These are phyloP conservation scores for Tetracladium marchalianum DNA, from an alignment of 495 filamentous ascomycete genomes.

Conservation along the genomic window DNA sequence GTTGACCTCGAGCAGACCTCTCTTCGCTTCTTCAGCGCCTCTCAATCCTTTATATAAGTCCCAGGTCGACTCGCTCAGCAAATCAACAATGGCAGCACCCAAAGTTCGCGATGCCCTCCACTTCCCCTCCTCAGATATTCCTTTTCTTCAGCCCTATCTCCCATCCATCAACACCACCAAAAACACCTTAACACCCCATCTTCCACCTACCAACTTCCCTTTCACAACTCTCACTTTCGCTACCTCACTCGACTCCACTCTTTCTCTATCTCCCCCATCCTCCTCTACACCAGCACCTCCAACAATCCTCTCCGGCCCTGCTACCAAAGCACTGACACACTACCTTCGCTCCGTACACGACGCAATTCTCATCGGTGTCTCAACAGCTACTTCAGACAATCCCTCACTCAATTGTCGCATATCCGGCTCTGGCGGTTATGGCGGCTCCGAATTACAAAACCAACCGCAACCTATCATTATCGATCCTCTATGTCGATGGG, in stretches of 20 bases:
- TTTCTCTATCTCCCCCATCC: constrained; percentile 63
- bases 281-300: constrained; percentile 66
- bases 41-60: too few relatives aligned
- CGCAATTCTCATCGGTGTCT: constrained; percentile 75
- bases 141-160: too few relatives aligned
- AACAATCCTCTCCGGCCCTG: constrained; percentile 69
- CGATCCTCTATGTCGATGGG: constrained; percentile 64
- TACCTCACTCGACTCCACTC: constrained; percentile 72
- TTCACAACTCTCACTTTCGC: constrained; percentile 71
- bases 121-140: too few relatives aligned
- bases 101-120: too few relatives aligned
- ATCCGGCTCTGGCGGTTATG: constrained; percentile 34
- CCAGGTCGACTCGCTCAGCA: too few relatives aligned
- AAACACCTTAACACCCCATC: too few relatives aligned
- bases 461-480: constrained; percentile 75
- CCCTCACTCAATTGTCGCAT: constrained; percentile 74
- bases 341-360: constrained; percentile 73
- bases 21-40: too few relatives aligned
- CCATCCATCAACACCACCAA: too few relatives aligned
- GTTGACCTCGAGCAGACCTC: too few relatives aligned
- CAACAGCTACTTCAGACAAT: constrained; percentile 77
- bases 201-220: constrained; percentile 1
- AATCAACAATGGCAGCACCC: too few relatives aligned
- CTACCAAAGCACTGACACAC: constrained; percentile 86
- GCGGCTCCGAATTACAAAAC: constrained; percentile 23